Percentiles rank a stretch among this genome's conserved stretches.
Evolutionary conservation across 2,329 filamentous ascomycete species (phyloP).

Genomic region (Scleromitrula shiraiana): DNA sequence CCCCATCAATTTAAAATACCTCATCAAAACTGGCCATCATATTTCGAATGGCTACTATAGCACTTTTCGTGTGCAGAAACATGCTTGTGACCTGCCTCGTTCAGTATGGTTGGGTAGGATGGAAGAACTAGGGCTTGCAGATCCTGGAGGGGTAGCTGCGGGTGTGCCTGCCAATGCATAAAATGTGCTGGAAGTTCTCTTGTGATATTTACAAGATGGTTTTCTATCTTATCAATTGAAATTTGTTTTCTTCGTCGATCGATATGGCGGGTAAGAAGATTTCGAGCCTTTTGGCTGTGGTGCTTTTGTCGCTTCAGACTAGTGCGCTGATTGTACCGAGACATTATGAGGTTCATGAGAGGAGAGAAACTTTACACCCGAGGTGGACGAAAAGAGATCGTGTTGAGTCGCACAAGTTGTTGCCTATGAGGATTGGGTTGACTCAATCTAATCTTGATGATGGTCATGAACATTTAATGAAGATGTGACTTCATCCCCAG

Average conservation of each 20-base stretch:
- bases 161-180: too few relatives aligned
- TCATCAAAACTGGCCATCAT: too few relatives aligned
- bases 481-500: constrained; percentile 19
- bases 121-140: too few relatives aligned
- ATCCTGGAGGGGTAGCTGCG: too few relatives aligned
- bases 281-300: constrained; percentile 1
- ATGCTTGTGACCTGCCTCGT: too few relatives aligned
- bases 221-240: not conserved
- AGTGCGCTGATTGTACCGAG: constrained; percentile 14
- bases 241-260: not conserved
- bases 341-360: constrained; percentile 21
- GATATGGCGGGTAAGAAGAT: not conserved
- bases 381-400: constrained; percentile 21
- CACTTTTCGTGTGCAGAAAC: too few relatives aligned
- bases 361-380: constrained; percentile 14
- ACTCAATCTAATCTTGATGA: constrained; percentile 20
- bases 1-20: too few relatives aligned
- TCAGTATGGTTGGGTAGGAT: too few relatives aligned
- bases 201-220: too few relatives aligned
- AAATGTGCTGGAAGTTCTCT: too few relatives aligned
- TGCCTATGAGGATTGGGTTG: constrained; percentile 24
- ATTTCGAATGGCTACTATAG: too few relatives aligned
- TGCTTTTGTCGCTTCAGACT: not conserved
- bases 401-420: constrained; percentile 16
- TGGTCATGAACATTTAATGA: constrained; percentile 21